Percentiles rank a stretch among this genome's conserved stretches.
Evolutionary conservation across 1,284 basidiomycete species (phyloP).

Genomic region (Stygiomarasmius scandens): DNA sequence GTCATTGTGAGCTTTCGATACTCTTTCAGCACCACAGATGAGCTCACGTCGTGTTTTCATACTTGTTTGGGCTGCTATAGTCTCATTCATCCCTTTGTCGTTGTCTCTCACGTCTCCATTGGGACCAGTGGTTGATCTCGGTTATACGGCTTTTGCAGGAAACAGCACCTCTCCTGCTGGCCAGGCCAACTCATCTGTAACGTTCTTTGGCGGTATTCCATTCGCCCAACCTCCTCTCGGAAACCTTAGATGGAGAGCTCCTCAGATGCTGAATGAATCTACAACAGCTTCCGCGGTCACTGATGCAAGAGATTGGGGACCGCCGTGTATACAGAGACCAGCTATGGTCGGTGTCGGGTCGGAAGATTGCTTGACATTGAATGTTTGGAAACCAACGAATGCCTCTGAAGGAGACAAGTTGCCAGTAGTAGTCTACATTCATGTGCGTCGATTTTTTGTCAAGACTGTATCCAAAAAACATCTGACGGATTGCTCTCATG

Average conservation of each 20-base stretch:
- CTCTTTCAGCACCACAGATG: too few relatives aligned
- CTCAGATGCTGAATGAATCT: constrained; percentile 37
- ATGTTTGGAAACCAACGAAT: constrained; percentile 49
- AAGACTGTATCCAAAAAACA: neutral
- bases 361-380: constrained; percentile 49
- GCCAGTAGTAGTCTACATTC: constrained; percentile 49
- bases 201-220: constrained; percentile 47
- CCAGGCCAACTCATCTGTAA: constrained; percentile 29
- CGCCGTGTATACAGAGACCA: constrained; percentile 45
- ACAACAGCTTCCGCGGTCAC: constrained; percentile 25
- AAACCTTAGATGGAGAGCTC: constrained; percentile 42
- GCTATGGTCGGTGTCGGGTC: constrained; percentile 43
- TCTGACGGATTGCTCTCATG: neutral
- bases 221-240: constrained; percentile 48
- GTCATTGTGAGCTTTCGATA: too few relatives aligned
- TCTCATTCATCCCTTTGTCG: neutral
- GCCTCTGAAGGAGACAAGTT: constrained; percentile 37
- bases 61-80: neutral
- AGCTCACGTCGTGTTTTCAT: neutral
- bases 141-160: constrained; percentile 45
- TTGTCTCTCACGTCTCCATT: constrained; percentile 24
- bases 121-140: constrained; percentile 42
- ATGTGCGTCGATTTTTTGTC: constrained; percentile 29
- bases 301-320: constrained; percentile 46
- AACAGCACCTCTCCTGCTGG: constrained; percentile 44